Conservation (phyloP, 139 green algal species). For the Deuterostichococcus epilithicus region DNA sequence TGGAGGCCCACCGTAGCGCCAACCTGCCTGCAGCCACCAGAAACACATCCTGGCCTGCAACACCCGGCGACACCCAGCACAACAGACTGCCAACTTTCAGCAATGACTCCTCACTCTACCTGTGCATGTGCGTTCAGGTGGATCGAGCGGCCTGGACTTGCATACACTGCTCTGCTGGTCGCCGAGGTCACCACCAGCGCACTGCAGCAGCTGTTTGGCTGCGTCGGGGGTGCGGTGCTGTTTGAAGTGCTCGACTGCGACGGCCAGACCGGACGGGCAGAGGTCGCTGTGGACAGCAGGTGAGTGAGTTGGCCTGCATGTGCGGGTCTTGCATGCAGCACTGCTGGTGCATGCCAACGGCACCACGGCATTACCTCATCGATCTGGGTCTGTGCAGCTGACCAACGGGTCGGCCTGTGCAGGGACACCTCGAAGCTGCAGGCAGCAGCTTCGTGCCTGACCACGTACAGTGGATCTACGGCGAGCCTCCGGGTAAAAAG, state of each 20-base stretch:
- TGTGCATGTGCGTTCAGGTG: neutral
- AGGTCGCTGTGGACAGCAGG: conserved; percentile 12
- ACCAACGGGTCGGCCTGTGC: no score
- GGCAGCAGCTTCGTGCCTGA: neutral
- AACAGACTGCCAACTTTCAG: no score
- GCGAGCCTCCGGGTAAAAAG: neutral
- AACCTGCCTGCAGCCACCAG: no score
- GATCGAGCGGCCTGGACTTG: neutral
- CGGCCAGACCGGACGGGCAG: neutral
- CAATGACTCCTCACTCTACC: no score
- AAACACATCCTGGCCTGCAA: no score
- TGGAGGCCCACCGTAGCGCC: no score
- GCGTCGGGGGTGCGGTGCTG: conserved; percentile 15
- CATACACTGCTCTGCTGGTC: neutral
- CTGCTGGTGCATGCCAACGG: neutral
- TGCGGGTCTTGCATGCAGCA: neutral
- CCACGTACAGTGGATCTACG: neutral
- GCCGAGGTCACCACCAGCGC: conserved; percentile 2
- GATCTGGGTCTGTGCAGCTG: no score
- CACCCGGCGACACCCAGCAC: no score
- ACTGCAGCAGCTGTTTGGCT: conserved; percentile 32
- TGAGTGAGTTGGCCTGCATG: neutral
- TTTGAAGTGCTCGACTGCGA: conserved; percentile 1
- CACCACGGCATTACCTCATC: neutral
- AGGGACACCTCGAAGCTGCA: neutral